Evolutionary conservation across 169 alveolate genomes (phyloP).

Genomic region (Eimeria maxima): DNA sequence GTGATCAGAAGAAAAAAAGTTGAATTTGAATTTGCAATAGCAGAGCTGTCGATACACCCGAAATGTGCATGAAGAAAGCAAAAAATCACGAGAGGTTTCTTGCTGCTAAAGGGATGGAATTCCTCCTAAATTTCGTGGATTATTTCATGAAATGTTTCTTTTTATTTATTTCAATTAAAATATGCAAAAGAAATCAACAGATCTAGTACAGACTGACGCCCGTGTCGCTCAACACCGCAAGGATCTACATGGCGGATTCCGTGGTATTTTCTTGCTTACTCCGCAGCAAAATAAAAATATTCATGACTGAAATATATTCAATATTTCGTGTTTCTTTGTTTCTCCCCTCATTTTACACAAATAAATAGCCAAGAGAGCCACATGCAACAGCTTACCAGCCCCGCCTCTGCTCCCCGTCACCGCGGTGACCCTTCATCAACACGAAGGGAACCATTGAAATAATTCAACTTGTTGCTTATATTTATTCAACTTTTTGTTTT

Average conservation of each 20-base stretch:
- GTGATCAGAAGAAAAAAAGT: neutral
- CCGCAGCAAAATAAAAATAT: neutral
- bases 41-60: constrained; percentile 52
- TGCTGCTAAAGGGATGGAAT: neutral
- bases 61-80: neutral
- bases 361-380: too few species aligned
- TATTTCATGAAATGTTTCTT: neutral
- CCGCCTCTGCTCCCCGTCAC: too few species aligned
- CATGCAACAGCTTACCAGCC: too few species aligned
- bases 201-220: neutral
- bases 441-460: too few species aligned
- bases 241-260: neutral
- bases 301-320: neutral
- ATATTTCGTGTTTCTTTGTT: neutral
- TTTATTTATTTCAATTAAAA: neutral
- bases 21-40: neutral
- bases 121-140: neutral
- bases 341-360: too few species aligned
- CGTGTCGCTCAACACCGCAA: neutral
- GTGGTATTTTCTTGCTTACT: too few species aligned
- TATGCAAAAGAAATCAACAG: neutral
- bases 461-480: too few species aligned
- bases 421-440: too few species aligned
- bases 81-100: neutral
- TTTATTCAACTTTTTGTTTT: neutral